Base-by-base conservation (phyloP, 106 monocot species). In the Hemerocallis citrina region DNA sequence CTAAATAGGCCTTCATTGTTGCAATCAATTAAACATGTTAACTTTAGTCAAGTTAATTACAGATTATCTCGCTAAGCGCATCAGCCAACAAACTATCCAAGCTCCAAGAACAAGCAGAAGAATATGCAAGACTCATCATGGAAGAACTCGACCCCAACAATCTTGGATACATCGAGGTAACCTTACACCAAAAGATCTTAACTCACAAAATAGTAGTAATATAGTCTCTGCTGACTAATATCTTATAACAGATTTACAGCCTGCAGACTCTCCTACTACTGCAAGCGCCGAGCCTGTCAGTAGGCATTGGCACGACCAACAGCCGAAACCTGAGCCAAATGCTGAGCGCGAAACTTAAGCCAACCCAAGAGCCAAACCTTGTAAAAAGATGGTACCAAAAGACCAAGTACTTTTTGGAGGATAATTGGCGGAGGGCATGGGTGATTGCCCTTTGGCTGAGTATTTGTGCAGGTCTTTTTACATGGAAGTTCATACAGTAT, bases 51-150 rank as follows among this genome's bases (percentile, higher is more conserved):
- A 28, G 43, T 52, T 7, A 25, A 22, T 39, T 36, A 14, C 74
- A 89, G 87, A 96, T 96, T 66, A 96, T 96, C 45, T 5, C 81
- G 9, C 38, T 96, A 48, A 96, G 95, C 49, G 95, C 95, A 0
- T 90, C 95, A 1, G 81, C 90, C 17, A 96, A 96, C 84, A 96
- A 86, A 55, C 81, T 96, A 9, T 84, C 84, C 14, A 86, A 87
- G 64, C 62, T 96, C 52, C 83, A 96, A 59, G 90, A 96, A 6
- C 90, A 90, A 47, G 80, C 95, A 0, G 95, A 91, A 45, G 95
- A 96, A 63, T 96, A 96, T 67, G 86, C 95, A 3, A 71, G 86
- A 3, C 81, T 96, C 25, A 96, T 96, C 66, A 96, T 96, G 95
- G 95, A 96, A 64, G 95, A 96, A 65, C 63, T 96, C 1, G 95